Evolutionary conservation across 2,329 filamentous ascomycete genomes (phyloP).

Genomic region (Fusarium musae): DNA sequence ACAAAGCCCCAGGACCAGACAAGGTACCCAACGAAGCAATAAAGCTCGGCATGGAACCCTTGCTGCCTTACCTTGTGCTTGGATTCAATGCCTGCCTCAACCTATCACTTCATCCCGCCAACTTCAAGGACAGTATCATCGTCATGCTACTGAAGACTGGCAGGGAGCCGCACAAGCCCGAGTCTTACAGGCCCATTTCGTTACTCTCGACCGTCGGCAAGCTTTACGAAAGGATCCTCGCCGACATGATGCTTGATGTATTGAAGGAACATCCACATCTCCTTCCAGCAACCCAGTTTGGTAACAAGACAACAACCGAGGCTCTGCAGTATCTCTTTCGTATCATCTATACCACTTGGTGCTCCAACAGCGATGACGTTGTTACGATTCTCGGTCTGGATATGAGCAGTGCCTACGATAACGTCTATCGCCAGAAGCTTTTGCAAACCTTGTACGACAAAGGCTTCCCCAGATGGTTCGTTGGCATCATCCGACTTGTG

Average conservation of each 20-base stretch:
- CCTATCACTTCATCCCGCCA: not conserved
- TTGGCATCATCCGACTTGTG: slow-evolving; percentile 1
- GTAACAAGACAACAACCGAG: slow-evolving; percentile 8
- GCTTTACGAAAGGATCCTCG: slow-evolving; percentile 18
- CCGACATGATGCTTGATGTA: not conserved
- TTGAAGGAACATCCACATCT: not conserved
- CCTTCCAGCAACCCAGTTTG: not conserved
- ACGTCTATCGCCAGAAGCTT: slow-evolving; percentile 1
- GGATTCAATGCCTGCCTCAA: slow-evolving; percentile 6
- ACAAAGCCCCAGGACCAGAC: slow-evolving; percentile 7
- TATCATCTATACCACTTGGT: slow-evolving; percentile 7
- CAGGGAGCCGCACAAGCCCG: not conserved
- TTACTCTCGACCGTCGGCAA: slow-evolving; percentile 12
- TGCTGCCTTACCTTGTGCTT: not conserved
- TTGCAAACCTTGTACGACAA: not conserved
- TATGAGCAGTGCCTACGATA: slow-evolving; percentile 15
- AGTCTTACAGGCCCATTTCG: slow-evolving; percentile 15
- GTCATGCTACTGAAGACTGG: slow-evolving; percentile 3
- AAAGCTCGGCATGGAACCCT: not conserved
- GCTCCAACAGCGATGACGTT: accelerated
- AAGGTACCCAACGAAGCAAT: slow-evolving; percentile 12
- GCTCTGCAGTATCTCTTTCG: slow-evolving; percentile 7
- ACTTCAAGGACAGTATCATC: slow-evolving; percentile 11
- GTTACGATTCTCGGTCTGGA: slow-evolving; percentile 6
- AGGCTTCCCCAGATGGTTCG: slow-evolving; percentile 7